Percentiles rank a stretch among this genome's conserved stretches.
Conservation (phyloP, 805 yeast species). For the Cyberlindnera saturnus region DNA sequence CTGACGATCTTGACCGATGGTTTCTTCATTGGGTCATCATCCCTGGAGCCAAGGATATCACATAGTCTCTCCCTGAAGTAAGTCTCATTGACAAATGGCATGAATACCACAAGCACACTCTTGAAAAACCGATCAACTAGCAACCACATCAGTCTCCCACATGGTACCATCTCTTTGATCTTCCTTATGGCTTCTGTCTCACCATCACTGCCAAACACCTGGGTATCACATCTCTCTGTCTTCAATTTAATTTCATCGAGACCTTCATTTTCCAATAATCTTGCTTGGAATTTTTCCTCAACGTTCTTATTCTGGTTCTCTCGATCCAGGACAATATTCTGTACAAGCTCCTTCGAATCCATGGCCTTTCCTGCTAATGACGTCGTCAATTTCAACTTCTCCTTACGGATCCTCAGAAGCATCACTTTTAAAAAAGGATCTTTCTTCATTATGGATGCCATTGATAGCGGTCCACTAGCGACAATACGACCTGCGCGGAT, state of each 20-base stretch:
- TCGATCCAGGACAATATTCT: constrained; percentile 18
- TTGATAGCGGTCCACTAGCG: constrained; percentile 28
- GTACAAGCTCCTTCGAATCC: constrained; percentile 13
- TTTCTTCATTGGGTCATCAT: constrained; percentile 5
- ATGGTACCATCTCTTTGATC: constrained; percentile 19
- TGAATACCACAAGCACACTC: constrained; percentile 14
- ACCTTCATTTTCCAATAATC: constrained; percentile 32
- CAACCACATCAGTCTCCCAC: constrained; percentile 18
- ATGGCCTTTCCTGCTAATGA: constrained; percentile 3
- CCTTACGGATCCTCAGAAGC: constrained; percentile 15
- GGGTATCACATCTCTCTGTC: constrained; percentile 9
- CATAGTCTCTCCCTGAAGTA: constrained; percentile 12
- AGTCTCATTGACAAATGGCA: constrained; percentile 23
- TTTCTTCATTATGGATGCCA: constrained; percentile 21
- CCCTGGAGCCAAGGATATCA: constrained; percentile 9
- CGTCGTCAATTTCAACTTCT: constrained; percentile 21
- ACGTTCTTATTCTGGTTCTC: constrained; percentile 10
- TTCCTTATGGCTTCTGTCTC: constrained; percentile 17
- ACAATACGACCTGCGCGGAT: constrained; percentile 28
- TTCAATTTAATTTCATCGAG: constrained; percentile 27
- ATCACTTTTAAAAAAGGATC: constrained; percentile 27
- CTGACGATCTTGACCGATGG: constrained; percentile 10
- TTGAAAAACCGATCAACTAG: constrained; percentile 18
- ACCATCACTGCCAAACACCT: constrained; percentile 10
- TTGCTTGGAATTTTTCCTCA: constrained; percentile 27